Evolutionary conservation across 2,329 filamentous ascomycete species (phyloP).

Genomic region (Emericellopsis cladophorae): DNA sequence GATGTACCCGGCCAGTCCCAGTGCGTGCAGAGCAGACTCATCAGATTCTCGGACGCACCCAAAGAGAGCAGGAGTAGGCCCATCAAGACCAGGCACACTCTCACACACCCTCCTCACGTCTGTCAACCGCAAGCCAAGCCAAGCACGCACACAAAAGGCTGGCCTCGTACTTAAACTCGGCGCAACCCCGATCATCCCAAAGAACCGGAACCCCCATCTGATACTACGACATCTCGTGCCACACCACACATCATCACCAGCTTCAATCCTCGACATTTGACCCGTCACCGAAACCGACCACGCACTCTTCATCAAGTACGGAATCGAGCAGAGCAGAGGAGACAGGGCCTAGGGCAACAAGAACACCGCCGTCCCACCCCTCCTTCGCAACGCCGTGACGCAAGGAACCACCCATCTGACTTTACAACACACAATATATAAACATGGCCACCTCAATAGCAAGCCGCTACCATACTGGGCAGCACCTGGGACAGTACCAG

Average conservation of each 20-base stretch:
- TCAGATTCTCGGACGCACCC: too few relatives aligned
- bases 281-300: background rate
- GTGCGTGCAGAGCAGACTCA: background rate
- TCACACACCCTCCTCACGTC: background rate
- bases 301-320: background rate
- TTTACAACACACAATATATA: background rate
- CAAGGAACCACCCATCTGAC: background rate
- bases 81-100: background rate
- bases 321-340: too few relatives aligned
- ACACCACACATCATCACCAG: background rate
- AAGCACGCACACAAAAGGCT: too few relatives aligned
- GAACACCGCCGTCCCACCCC: background rate
- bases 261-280: background rate
- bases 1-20: background rate
- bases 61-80: background rate
- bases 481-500: constrained; percentile 26
- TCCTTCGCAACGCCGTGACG: background rate
- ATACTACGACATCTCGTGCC: background rate
- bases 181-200: constrained; percentile 2
- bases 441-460: constrained; percentile 5
- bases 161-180: constrained; percentile 3
- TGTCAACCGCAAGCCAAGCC: background rate
- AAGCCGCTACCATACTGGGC: constrained; percentile 25
- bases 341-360: too few relatives aligned
- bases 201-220: constrained; percentile 1